These are phyloP conservation scores for Fusarium sp. DNA, from an alignment of 2,329 filamentous ascomycete species.

Conservation along the genomic window DNA sequence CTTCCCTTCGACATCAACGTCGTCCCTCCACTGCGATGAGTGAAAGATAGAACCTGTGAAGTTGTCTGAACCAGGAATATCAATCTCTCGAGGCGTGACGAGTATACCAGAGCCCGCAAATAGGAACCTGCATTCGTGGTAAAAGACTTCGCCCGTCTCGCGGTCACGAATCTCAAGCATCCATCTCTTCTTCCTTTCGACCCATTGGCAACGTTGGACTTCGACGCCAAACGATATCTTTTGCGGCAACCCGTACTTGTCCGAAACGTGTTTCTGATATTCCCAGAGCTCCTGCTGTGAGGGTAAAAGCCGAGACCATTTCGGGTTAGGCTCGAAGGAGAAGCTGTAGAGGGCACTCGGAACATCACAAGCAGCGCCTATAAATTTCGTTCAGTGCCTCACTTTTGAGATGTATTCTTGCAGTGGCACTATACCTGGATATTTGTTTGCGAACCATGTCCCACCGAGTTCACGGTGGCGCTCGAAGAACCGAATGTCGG, in stretches of 20 bases:
- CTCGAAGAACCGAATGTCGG: slow-evolving; percentile 1
- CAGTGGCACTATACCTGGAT: background rate
- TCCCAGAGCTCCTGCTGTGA: slow-evolving; percentile 4
- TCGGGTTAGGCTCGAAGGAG: slow-evolving; percentile 1
- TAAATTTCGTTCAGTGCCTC: background rate
- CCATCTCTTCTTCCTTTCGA: background rate
- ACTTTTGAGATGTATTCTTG: rapidly evolving
- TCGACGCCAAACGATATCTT: slow-evolving; percentile 6
- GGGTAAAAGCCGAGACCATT: background rate
- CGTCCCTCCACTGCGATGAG: background rate
- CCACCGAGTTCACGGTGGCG: slow-evolving; percentile 1
- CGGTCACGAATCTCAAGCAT: background rate
- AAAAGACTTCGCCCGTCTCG: background rate
- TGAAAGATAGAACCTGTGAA: background rate
- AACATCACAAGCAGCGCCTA: slow-evolving; percentile 12
- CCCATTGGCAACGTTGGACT: background rate
- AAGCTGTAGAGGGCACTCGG: background rate
- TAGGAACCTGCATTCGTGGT: background rate
- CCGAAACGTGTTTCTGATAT: background rate
- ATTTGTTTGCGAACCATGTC: slow-evolving; percentile 3
- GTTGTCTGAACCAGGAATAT: background rate
- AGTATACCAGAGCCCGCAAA: background rate
- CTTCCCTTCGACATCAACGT: background rate
- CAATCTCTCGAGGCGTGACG: background rate
- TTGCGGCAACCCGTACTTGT: background rate